phyloP scores from a whole-genome alignment of 75 land plant species.

The Picea glauca region DNA sequence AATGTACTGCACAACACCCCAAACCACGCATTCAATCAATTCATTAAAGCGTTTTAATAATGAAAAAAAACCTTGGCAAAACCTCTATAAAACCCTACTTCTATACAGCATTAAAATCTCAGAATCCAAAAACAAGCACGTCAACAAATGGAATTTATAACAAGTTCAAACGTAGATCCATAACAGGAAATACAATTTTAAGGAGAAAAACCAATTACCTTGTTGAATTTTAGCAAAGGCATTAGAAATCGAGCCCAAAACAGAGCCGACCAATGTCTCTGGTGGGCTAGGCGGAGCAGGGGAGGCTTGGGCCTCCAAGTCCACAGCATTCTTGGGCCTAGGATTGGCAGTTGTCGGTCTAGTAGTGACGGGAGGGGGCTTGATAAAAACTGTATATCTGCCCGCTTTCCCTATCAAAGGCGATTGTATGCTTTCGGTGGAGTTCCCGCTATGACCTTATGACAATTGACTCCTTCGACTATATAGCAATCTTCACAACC shows the following conservation, averaged over 20 bases:
- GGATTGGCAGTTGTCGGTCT: not conserved
- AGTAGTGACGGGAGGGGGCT: not conserved
- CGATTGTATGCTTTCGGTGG: too few relatives aligned
- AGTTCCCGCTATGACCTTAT: too few relatives aligned
- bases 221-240: not conserved
- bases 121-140: not conserved
- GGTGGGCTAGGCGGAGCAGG: not conserved
- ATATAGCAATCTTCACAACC: too few relatives aligned
- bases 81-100: not conserved
- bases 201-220: not conserved
- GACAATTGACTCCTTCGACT: too few relatives aligned
- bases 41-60: not conserved
- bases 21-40: not conserved
- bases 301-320: constrained; percentile 1
- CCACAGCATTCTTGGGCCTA: not conserved
- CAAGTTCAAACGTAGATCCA: not conserved
- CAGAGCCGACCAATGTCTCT: not conserved
- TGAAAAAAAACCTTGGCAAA: not conserved
- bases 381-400: constrained; percentile 4
- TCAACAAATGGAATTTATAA: not conserved
- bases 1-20: constrained; percentile 8
- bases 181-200: not conserved
- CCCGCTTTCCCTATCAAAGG: constrained; percentile 5
- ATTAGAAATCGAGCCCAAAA: not conserved
- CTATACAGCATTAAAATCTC: not conserved